Percentiles rank a stretch among this genome's conserved stretches.
These are phyloP conservation scores for Nakaseomyces sp. DNA, from an alignment of 1,139 yeast genomes.

Conservation along the genomic window DNA sequence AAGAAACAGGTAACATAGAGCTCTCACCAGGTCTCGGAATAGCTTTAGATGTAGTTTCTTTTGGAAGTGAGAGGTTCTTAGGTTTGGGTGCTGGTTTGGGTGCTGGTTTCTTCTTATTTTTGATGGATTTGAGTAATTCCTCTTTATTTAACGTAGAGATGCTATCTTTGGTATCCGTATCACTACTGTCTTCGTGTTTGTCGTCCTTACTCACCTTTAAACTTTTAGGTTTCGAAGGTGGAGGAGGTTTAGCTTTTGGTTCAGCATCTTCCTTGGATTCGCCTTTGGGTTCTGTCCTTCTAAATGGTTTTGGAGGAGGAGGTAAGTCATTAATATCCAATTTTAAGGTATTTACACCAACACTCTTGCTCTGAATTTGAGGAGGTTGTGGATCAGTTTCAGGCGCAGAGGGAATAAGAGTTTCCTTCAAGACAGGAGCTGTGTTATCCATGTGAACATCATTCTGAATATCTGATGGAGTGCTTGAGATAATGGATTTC, in stretches of 20 bases:
- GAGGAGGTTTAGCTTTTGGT: slow-evolving; percentile 3
- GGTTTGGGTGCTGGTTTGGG: slow-evolving; percentile 27
- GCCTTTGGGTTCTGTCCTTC: background rate
- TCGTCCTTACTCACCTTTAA: slow-evolving; percentile 6
- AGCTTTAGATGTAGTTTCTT: background rate
- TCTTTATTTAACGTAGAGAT: background rate
- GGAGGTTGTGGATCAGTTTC: too few species aligned
- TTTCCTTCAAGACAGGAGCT: too few species aligned
- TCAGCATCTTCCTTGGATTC: background rate
- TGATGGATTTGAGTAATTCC: slow-evolving; percentile 1
- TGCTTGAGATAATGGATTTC: background rate
- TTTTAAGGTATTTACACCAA: too few species aligned
- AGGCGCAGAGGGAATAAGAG: too few species aligned
- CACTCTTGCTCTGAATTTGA: too few species aligned
- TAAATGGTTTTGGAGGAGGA: slow-evolving; percentile 21
- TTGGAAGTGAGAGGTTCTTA: slow-evolving; percentile 9
- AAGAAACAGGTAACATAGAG: background rate
- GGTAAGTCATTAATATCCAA: slow-evolving; percentile 11
- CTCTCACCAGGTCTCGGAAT: background rate
- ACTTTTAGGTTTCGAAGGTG: background rate
- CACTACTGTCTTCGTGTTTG: background rate
- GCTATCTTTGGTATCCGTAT: background rate
- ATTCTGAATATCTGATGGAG: background rate
- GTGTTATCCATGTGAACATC: too few species aligned
- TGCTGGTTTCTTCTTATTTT: slow-evolving; percentile 13